Base-by-base conservation (phyloP, 2,329 filamentous ascomycete species). In the Ascochyta fabae region DNA sequence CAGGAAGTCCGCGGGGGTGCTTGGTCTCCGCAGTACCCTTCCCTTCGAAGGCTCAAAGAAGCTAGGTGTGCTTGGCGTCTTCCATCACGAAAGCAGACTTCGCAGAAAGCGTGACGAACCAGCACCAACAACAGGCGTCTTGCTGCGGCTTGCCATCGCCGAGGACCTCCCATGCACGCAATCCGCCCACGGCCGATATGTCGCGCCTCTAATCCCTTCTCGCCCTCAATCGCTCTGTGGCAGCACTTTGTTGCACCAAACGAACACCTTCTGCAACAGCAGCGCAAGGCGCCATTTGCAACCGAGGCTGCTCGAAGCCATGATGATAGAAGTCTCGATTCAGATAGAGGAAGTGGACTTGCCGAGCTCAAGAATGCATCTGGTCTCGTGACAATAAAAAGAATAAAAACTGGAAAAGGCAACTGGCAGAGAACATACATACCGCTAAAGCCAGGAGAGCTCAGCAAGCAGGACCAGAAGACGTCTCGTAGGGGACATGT, bases 171-270 rank as follows among this genome's bases (percentile, higher is more conserved):
- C 60, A 74, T 72, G 70, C 68, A 67, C 55, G 56, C 60, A 42
- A 59, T 61, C 44, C 61, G 52, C 42, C 40, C 54, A 29, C 63
- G 66, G 35, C 65, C 65, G 36, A 59, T 64, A 65, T 75, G 74
- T 60, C 64, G 66, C 58, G 69, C 73, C 33, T 62, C 62, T 53
- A 71, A 75, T 42, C 62, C 64, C 43, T 75, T 74, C 54, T 64
- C 59, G 48, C 70, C 70, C 8, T 65, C 72, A 13, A 53, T 61
- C 43, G 66, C 59, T 26, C 62, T 75, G 24, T 75, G 69, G 70
- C 71, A 72, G 58, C 66, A 74, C 34, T 75, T 75, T 48, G 56
- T 71, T 44, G 50, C 59, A 26, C 64, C 67, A 12, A 51, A 47
- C 34, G 48, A 52, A 48, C 47, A 44, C 22, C 35, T 48, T 26